These are phyloP conservation scores for Phytopythium aichiense DNA, from an alignment of 352 stramenopile species.

Conservation along the genomic window DNA sequence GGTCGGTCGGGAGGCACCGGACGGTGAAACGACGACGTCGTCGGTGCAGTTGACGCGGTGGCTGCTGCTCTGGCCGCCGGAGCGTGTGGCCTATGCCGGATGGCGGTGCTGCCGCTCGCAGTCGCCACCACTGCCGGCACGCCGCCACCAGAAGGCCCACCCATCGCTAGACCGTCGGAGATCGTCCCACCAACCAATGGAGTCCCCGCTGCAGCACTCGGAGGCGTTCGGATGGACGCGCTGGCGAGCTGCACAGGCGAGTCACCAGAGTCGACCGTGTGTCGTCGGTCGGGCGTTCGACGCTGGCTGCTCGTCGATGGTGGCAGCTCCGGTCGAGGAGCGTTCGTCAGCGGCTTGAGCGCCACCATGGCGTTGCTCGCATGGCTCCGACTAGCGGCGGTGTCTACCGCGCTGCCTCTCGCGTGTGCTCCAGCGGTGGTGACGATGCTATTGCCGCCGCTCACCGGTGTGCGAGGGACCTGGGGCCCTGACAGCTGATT, in stretches of 20 bases:
- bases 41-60: background rate
- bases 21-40: slow-evolving; percentile 1
- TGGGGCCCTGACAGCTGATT: slow-evolving; percentile 8
- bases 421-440: background rate
- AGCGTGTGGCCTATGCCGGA: slow-evolving; percentile 15
- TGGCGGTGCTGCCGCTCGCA: slow-evolving; percentile 17
- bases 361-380: slow-evolving; percentile 5
- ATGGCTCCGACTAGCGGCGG: background rate
- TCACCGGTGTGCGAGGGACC: slow-evolving; percentile 14
- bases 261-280: background rate
- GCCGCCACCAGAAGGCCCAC: background rate
- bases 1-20: slow-evolving; percentile 15
- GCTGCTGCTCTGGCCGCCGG: background rate
- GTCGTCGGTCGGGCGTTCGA: slow-evolving; percentile 1
- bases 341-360: slow-evolving; percentile 9
- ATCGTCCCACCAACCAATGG: slow-evolving; percentile 5
- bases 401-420: background rate
- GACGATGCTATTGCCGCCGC: slow-evolving; percentile 15
- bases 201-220: slow-evolving; percentile 8
- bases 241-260: slow-evolving; percentile 11
- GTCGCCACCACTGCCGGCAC: slow-evolving; percentile 10
- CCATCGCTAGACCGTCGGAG: background rate
- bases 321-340: slow-evolving; percentile 18
- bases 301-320: slow-evolving; percentile 9
- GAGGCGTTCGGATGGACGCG: slow-evolving; percentile 4